phyloP scores from a whole-genome alignment of 768 basidiomycete genomes.

The Tubosaeta sp. region DNA sequence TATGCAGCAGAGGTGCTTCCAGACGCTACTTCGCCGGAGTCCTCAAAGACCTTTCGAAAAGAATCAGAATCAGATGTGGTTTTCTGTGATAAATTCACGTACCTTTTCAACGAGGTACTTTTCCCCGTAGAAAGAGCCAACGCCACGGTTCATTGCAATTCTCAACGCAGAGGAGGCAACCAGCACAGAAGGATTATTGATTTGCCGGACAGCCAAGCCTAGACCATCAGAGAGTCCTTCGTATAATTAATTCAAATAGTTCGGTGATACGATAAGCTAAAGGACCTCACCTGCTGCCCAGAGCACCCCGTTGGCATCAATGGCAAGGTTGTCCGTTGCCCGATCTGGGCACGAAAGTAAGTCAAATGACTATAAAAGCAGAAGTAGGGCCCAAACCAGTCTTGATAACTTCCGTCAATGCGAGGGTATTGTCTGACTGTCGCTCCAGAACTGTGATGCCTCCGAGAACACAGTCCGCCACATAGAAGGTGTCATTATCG shows the following conservation, averaged over 20 bases:
- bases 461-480: conserved; percentile 44
- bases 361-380: conserved; percentile 1
- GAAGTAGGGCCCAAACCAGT: conserved; percentile 39
- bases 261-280: neutral
- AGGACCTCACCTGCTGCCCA: conserved; percentile 55
- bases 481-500: conserved; percentile 60
- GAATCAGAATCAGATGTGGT: conserved; percentile 2
- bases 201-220: conserved; percentile 34
- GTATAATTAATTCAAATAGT: neutral
- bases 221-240: conserved; percentile 43
- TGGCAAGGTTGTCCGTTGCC: conserved; percentile 54
- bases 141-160: conserved; percentile 50
- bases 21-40: conserved; percentile 54
- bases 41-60: conserved; percentile 54
- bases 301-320: conserved; percentile 56
- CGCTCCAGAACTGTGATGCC: conserved; percentile 50
- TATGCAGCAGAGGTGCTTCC: conserved; percentile 55
- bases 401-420: conserved; percentile 47
- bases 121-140: conserved; percentile 51
- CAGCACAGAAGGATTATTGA: conserved; percentile 37
- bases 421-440: conserved; percentile 55
- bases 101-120: conserved; percentile 61
- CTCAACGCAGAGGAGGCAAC: conserved; percentile 49
- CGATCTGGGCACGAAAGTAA: conserved; percentile 35
- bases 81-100: conserved; percentile 2